phyloP scores from a whole-genome alignment of 2,329 filamentous ascomycete genomes.

The Pseudocercospora vitis region DNA sequence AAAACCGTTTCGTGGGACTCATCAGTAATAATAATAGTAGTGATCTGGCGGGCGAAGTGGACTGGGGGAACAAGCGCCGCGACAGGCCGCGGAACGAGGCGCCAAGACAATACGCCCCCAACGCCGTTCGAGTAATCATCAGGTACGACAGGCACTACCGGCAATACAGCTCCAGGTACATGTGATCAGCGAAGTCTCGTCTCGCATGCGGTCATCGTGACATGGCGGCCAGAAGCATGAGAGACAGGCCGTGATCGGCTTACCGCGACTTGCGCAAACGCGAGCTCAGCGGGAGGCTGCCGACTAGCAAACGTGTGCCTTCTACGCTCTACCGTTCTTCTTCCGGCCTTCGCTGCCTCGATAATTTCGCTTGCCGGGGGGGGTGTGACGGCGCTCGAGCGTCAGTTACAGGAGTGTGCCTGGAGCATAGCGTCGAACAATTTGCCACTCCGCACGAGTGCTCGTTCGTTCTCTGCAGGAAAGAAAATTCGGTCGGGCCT shows the following conservation, averaged over 20 bases:
- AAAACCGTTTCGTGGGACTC: not conserved
- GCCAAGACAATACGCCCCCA: too few species aligned
- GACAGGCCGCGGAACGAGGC: not conserved
- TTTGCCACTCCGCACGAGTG: conserved; percentile 20
- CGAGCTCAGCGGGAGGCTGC: not conserved
- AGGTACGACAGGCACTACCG: not conserved
- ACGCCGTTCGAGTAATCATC: too few species aligned
- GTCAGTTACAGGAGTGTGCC: conserved; percentile 7
- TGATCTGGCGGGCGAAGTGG: too few species aligned
- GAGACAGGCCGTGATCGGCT: not conserved
- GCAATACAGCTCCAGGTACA: not conserved
- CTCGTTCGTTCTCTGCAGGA: conserved; percentile 4
- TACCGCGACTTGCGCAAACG: not conserved
- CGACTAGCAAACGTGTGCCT: not conserved
- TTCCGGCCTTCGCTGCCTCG: conserved; percentile 19
- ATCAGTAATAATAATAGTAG: too few species aligned
- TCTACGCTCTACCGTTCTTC: conserved; percentile 19
- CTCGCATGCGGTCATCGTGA: not conserved
- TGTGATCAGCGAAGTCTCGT: not conserved
- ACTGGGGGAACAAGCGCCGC: not conserved
- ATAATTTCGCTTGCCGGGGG: conserved; percentile 16
- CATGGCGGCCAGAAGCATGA: not conserved
- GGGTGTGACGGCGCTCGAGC: conserved; percentile 5
- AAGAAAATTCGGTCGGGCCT: conserved; percentile 3
- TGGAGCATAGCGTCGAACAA: conserved; percentile 10